These are phyloP conservation scores for Aureobasidium sp. DNA, from an alignment of 2,329 filamentous ascomycete species.

Conservation along the genomic window DNA sequence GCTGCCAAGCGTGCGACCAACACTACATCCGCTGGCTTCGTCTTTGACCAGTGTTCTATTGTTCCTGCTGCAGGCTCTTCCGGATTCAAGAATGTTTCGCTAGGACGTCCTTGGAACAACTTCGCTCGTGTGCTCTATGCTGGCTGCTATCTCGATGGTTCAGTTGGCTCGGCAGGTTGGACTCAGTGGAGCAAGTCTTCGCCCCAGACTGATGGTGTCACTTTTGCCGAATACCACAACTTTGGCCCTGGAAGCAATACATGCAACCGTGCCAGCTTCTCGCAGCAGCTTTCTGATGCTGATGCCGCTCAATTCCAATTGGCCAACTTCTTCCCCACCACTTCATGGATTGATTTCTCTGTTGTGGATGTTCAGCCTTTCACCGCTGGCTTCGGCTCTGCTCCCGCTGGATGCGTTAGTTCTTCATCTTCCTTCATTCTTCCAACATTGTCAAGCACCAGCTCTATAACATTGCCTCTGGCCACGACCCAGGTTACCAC, in stretches of 20 bases:
- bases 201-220: conserved; percentile 23
- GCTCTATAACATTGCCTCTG: conserved; percentile 11
- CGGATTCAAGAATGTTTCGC: conserved; percentile 22
- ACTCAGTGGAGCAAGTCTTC: conserved; percentile 24
- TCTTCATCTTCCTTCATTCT: conserved; percentile 19
- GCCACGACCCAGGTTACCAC: conserved; percentile 1
- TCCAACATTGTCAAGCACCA: not conserved
- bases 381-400: conserved; percentile 25
- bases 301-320: conserved; percentile 34
- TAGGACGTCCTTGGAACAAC: conserved; percentile 22
- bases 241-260: conserved; percentile 29
- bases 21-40: conserved; percentile 31
- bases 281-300: conserved; percentile 29
- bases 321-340: conserved; percentile 33
- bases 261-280: conserved; percentile 29
- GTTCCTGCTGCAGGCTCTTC: conserved; percentile 24
- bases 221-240: conserved; percentile 31
- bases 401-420: conserved; percentile 20
- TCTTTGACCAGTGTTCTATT: conserved; percentile 32
- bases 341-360: conserved; percentile 36
- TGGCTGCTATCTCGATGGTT: conserved; percentile 18
- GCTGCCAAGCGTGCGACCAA: conserved; percentile 33
- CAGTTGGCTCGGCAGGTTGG: conserved; percentile 24
- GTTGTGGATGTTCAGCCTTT: conserved; percentile 33
- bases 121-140: conserved; percentile 20